phyloP scores from a whole-genome alignment of 371 early-diverging fungal species.

The Cokeromyces recurvatus region DNA sequence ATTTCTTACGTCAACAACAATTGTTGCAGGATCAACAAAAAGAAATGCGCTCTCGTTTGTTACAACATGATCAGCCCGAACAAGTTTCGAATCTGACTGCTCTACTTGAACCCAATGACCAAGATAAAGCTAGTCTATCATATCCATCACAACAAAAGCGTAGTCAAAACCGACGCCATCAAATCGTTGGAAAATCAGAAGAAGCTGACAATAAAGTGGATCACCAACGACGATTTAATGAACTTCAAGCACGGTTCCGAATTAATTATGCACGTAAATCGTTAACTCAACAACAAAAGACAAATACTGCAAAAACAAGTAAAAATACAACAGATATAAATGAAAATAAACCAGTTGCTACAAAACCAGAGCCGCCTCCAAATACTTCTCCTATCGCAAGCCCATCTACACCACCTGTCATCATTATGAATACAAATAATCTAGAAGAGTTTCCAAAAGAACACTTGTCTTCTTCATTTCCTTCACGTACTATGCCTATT shows the following conservation, averaged over 20 bases:
- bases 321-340: too few relatives aligned
- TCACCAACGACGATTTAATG: constrained; percentile 27
- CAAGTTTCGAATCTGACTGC: too few relatives aligned
- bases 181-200: too few relatives aligned
- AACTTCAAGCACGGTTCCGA: constrained; percentile 19
- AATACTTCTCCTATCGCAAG: neutral
- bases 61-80: too few relatives aligned
- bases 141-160: too few relatives aligned
- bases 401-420: neutral
- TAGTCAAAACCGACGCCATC: too few relatives aligned
- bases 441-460: neutral
- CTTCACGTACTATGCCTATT: constrained; percentile 35
- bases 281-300: constrained; percentile 10
- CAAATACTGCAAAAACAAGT: too few relatives aligned
- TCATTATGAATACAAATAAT: neutral
- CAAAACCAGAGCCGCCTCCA: neutral
- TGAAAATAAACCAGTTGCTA: too few relatives aligned
- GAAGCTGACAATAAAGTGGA: constrained; percentile 5
- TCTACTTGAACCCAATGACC: too few relatives aligned
- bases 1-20: constrained; percentile 25
- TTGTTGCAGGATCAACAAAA: constrained; percentile 12
- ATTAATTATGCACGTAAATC: constrained; percentile 8
- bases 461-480: constrained; percentile 10
- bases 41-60: too few relatives aligned
- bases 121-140: too few relatives aligned